Percentiles rank a stretch among this genome's conserved stretches.
Evolutionary conservation across 306 rosid genomes (phyloP).

Genomic region (cucumber (Cucumis sativus)): DNA sequence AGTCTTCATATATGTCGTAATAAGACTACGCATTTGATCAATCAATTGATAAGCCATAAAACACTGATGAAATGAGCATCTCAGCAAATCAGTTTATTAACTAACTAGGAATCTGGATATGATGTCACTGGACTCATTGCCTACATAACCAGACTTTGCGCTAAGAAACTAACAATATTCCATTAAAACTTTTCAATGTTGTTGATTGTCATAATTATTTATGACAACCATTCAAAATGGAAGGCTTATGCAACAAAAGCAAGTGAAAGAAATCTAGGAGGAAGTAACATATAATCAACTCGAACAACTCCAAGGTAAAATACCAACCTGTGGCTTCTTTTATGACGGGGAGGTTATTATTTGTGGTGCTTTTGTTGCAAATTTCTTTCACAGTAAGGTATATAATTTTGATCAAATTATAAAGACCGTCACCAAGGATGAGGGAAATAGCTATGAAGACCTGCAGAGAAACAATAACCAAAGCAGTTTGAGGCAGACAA

Average conservation of each 20-base stretch:
- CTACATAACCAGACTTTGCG: neutral
- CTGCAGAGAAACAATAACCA: conserved; percentile 15
- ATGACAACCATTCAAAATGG: neutral
- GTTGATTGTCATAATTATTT: neutral
- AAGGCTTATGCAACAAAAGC: neutral
- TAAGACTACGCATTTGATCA: neutral
- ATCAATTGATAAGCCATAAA: neutral
- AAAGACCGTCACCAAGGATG: conserved; percentile 85
- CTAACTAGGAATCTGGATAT: neutral
- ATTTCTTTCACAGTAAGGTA: conserved; percentile 50
- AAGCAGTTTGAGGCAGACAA: neutral
- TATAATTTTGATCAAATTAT: conserved; percentile 69
- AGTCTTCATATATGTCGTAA: neutral
- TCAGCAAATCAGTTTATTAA: neutral
- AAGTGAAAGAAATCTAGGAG: neutral
- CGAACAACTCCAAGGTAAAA: neutral
- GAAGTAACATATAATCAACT: neutral
- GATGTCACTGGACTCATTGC: neutral
- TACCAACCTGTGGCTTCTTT: conserved; percentile 45
- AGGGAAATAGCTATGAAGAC: conserved; percentile 64
- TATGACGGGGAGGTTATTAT: conserved; percentile 46
- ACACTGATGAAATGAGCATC: neutral
- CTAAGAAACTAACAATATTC: neutral
- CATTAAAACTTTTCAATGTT: neutral
- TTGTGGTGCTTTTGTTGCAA: conserved; percentile 37